These are phyloP conservation scores for Orbilia ellipsospora DNA, from an alignment of 2,329 filamentous ascomycete genomes.

Conservation along the genomic window DNA sequence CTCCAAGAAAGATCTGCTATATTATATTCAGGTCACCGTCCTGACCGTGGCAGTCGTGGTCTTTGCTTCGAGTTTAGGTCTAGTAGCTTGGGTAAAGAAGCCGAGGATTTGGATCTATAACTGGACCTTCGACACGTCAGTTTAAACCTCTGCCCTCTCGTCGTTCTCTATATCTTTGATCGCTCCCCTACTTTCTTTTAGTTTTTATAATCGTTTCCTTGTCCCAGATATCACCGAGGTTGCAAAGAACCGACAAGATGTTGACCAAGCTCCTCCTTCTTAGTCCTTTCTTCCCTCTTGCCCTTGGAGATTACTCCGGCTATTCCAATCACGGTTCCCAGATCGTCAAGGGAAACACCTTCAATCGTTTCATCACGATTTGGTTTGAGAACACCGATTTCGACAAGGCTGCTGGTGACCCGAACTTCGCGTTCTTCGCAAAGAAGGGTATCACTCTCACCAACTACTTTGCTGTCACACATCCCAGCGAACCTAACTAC, in stretches of 20 bases:
- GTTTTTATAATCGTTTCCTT: slow-evolving; percentile 37
- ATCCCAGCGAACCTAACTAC: slow-evolving; percentile 82
- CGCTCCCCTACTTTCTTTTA: slow-evolving; percentile 27
- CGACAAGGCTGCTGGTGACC: slow-evolving; percentile 72
- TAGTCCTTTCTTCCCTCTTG: slow-evolving; percentile 21
- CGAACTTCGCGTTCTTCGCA: slow-evolving; percentile 70
- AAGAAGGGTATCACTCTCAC: slow-evolving; percentile 72
- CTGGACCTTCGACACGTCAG: slow-evolving; percentile 52
- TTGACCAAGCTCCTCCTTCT: slow-evolving; percentile 38
- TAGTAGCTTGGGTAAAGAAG: slow-evolving; percentile 39
- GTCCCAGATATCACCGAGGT: not conserved
- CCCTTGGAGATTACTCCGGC: slow-evolving; percentile 19
- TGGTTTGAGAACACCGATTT: slow-evolving; percentile 83
- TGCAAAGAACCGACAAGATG: slow-evolving; percentile 20
- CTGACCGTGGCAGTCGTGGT: slow-evolving; percentile 37
- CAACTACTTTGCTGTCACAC: slow-evolving; percentile 73
- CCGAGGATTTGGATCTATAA: slow-evolving; percentile 55
- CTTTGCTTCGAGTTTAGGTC: slow-evolving; percentile 31
- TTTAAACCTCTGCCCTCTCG: slow-evolving; percentile 14
- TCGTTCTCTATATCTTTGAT: slow-evolving; percentile 4
- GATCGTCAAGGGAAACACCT: slow-evolving; percentile 75
- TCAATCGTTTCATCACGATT: slow-evolving; percentile 77
- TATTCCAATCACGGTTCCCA: slow-evolving; percentile 66
- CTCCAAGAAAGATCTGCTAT: slow-evolving; percentile 12
- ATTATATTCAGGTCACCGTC: slow-evolving; percentile 35